Evolutionary conservation across 768 basidiomycete species (phyloP).

Genomic region (Auricularia cornea): DNA sequence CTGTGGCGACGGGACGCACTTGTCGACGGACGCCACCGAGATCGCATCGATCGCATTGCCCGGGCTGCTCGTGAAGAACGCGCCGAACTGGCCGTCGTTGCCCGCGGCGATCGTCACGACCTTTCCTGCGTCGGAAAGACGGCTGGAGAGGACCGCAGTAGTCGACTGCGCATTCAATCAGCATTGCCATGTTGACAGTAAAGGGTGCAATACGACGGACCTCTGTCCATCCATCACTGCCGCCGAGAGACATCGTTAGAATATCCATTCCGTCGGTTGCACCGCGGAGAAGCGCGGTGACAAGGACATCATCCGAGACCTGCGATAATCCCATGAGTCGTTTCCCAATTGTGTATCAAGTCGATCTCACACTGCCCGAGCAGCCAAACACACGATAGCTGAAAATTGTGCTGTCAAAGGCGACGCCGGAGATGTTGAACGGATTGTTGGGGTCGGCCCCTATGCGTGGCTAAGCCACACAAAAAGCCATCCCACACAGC

Average conservation of each 20-base stretch:
- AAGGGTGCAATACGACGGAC: no score
- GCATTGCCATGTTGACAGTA: no score
- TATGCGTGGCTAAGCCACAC: conserved; percentile 25
- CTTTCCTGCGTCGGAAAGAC: conserved; percentile 48
- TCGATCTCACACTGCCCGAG: conserved; percentile 34
- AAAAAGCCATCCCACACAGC: conserved; percentile 1
- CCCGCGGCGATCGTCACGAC: conserved; percentile 60
- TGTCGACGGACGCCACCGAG: conserved; percentile 26
- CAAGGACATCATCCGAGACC: conserved; percentile 22
- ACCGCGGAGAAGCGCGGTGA: conserved; percentile 45
- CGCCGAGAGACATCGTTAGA: conserved; percentile 58
- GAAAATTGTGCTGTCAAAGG: conserved; percentile 47
- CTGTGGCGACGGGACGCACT: neutral
- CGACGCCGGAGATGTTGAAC: conserved; percentile 64
- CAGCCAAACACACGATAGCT: conserved; percentile 59
- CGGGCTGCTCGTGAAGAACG: conserved; percentile 52
- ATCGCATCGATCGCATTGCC: conserved; percentile 50
- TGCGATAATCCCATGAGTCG: conserved; percentile 20
- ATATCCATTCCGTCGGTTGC: conserved; percentile 50
- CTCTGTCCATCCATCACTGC: conserved; percentile 53
- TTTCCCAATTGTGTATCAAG: no score
- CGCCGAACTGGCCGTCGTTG: conserved; percentile 42
- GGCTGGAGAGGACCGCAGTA: conserved; percentile 46
- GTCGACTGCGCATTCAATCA: conserved; percentile 25
- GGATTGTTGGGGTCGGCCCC: conserved; percentile 52